Base-by-base conservation (phyloP, 2,329 filamentous ascomycete species). In the Neopestalotiopsis rosae region DNA sequence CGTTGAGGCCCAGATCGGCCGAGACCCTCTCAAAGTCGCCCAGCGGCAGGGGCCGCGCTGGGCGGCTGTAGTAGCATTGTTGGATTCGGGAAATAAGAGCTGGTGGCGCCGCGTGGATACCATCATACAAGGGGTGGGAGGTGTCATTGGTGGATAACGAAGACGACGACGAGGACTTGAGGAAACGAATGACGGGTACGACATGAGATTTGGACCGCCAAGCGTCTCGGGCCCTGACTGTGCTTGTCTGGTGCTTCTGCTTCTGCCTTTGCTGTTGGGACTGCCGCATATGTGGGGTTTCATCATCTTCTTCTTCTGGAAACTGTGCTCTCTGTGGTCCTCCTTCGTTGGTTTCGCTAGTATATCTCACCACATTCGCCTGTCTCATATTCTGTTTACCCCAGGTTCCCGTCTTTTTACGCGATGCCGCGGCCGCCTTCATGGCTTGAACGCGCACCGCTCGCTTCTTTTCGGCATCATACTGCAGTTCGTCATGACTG, bases 11-110 rank as follows among this genome's bases (percentile, higher is more conserved):
- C 7, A 62, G 58, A 52, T 70, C 67, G 13, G 49, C 68, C 14
- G 67, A 65, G 20, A 72, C 52, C 38, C 52, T 34, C 38, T 72
- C 71, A 5, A 72, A 42, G n/a, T 68, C 70, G 62, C 58, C 61
- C 9, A 69, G 61, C 20, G 71, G 69, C 70, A 72, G 70, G 30
- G 61, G 13, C 38, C 59, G 62, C n/a, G 64, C 40, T 6, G 58
- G 63, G 10, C 28, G 49, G 63, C 12, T 13, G 24, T 28, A 28
- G 42, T 65, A 24, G n/a, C 49, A 42, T 45, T 63, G 61, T 28
- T 30, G 34, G 32, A 63, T 28, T 42, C 20, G 61, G 32, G 61
- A n/a, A 30, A 58, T 17, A 61, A 34, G 24, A 34, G 58, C 30
- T 61, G 7, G 30, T 28, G n/a, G 20, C 30, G 7, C 28, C 28